Evolutionary conservation across 164 flowering plant genomes (phyloP), one percentile per base, ranked within the genome.

Genomic region (Tinospora cordifolia): DNA sequence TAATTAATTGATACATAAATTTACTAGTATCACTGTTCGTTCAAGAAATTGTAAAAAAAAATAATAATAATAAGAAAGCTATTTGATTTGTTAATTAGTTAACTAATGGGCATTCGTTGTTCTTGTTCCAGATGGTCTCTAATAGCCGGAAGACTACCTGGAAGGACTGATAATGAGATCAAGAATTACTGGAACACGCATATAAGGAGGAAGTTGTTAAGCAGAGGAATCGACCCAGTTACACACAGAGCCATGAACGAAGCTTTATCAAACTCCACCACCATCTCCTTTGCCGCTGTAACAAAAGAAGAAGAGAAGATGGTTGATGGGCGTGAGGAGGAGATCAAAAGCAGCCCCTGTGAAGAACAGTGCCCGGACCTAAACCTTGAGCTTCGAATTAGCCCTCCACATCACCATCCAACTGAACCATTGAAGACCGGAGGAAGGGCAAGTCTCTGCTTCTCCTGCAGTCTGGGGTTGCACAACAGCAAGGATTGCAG

Each of bases 161-260:
- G 95, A 65, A 82, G 95, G 75, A 89, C 97, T 22, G 93, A 90
- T 62, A 88, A 90, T 71, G 96, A 90, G 84, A 90, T 90, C 24
- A 90, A 90, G 80, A 90, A 90, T 62, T 90, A 88, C 66, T 90
- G 96, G 96, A 90, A 90, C 79, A 90, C 96, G 0, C 96, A 91
- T 46, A 89, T 91, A 67, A 81, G 90, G 69, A 84, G 93, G 47
- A 90, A 90, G 81, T 84, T 90, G 2, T 54, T 89, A 74, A 87
- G 84, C 78, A 63, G 97, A 71, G 97, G 93, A 17, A 85, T 90
- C 27, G 93, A 90, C 72, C 93, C 97, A 1, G 73, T 84, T 6
- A 89, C 93, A 38, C 97, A 90, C 74, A 76, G 87, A 67, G 79
- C 88, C 4, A 38, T 90, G 62, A 84, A 85, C 67, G 90, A 87